These are phyloP conservation scores for Hemisphaericaspora lyxosophila DNA, from an alignment of 1,139 yeast species.

Conservation along the genomic window DNA sequence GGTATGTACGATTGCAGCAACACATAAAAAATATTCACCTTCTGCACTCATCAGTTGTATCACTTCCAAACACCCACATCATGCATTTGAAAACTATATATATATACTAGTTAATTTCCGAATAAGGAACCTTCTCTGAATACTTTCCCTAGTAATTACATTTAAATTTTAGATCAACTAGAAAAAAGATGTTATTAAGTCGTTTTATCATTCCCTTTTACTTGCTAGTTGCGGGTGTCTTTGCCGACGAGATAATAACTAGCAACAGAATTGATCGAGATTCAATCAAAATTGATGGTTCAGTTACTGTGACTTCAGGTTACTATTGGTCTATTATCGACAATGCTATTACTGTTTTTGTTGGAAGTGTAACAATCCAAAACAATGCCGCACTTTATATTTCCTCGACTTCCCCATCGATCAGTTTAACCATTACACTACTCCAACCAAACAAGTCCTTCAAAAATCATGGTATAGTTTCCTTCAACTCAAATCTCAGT, in stretches of 20 bases:
- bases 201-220: neutral
- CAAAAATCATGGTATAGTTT: constrained; percentile 23
- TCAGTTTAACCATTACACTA: constrained; percentile 16
- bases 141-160: no score
- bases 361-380: constrained; percentile 20
- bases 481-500: constrained; percentile 22
- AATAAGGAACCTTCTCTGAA: no score
- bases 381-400: constrained; percentile 28
- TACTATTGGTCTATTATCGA: constrained; percentile 35
- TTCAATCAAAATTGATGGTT: constrained; percentile 23
- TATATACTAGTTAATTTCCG: no score
- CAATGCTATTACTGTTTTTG: constrained; percentile 24
- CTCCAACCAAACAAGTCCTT: constrained; percentile 15
- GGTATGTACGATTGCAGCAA: no score
- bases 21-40: no score
- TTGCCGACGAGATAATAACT: neutral
- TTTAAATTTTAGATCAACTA: no score
- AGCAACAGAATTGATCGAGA: constrained; percentile 16
- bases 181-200: constrained; percentile 43
- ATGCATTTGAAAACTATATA: no score
- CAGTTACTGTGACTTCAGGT: constrained; percentile 25
- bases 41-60: no score
- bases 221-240: neutral
- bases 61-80: no score
- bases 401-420: constrained; percentile 1